phyloP scores from a whole-genome alignment of 2,329 filamentous ascomycete species.

The Xylaria arbuscula region DNA sequence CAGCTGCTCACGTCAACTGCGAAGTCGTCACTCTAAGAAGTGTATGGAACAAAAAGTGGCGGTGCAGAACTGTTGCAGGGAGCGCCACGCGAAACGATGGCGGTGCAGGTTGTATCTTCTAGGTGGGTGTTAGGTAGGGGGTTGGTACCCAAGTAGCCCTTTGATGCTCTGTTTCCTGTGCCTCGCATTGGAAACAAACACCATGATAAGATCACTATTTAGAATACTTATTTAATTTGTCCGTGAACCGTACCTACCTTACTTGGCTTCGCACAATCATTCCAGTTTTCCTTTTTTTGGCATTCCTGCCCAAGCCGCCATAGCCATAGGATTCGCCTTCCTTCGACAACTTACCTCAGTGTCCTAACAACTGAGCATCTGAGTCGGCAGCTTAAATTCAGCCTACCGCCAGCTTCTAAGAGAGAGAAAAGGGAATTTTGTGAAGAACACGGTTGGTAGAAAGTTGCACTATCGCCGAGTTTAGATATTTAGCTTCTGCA shows the following conservation, averaged over 20 bases:
- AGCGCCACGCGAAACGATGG: slow-evolving; percentile 28
- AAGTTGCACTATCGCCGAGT: too few species aligned
- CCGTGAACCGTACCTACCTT: background rate
- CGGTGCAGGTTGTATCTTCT: slow-evolving; percentile 20
- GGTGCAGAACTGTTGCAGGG: background rate
- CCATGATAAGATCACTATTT: background rate
- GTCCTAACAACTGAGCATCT: too few species aligned
- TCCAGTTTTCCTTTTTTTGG: too few species aligned
- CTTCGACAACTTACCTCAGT: too few species aligned
- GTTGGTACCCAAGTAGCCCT: background rate
- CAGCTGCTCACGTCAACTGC: slow-evolving; percentile 39
- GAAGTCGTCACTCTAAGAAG: slow-evolving; percentile 29
- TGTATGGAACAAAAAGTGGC: slow-evolving; percentile 27
- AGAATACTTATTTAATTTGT: background rate
- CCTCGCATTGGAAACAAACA: background rate
- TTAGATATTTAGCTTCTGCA: background rate
- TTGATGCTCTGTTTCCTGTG: background rate
- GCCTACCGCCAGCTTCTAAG: background rate
- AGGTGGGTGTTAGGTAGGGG: background rate
- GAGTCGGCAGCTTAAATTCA: too few species aligned
- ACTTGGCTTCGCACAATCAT: too few species aligned
- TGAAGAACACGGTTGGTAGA: too few species aligned
- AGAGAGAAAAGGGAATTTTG: background rate
- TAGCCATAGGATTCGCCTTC: too few species aligned
- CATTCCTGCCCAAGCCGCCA: too few species aligned